Percentiles rank a stretch among this genome's conserved stretches.
Conservation (phyloP, 352 stramenopile genomes). For the Achlya hypogyna region DNA sequence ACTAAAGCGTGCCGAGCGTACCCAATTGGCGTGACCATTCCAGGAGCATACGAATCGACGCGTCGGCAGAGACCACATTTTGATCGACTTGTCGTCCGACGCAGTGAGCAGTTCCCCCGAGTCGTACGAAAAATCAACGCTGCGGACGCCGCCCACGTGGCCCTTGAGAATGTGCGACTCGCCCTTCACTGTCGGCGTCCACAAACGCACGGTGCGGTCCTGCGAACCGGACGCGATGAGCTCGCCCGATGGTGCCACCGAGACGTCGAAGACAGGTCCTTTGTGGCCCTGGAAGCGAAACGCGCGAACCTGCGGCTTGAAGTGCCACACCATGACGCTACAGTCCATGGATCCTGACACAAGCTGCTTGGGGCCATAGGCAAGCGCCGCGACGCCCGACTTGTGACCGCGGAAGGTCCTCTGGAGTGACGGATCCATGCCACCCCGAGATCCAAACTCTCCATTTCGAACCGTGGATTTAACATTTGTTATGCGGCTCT, state of each 20-base stretch:
- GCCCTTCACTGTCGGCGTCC: slow-evolving; percentile 75
- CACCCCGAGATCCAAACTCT: no score
- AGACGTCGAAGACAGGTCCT: slow-evolving; percentile 63
- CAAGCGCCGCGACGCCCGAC: slow-evolving; percentile 59
- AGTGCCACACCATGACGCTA: slow-evolving; percentile 89
- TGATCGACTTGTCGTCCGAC: slow-evolving; percentile 90
- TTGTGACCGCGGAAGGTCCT: slow-evolving; percentile 83
- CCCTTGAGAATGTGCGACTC: slow-evolving; percentile 63
- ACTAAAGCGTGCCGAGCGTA: slow-evolving; percentile 78
- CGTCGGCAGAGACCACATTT: slow-evolving; percentile 78
- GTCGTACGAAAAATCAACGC: slow-evolving; percentile 79
- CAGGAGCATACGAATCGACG: slow-evolving; percentile 82
- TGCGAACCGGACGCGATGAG: slow-evolving; percentile 82
- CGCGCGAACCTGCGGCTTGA: slow-evolving; percentile 65
- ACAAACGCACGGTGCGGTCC: slow-evolving; percentile 87
- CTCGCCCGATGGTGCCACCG: slow-evolving; percentile 72
- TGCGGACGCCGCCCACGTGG: slow-evolving; percentile 56
- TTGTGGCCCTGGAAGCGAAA: slow-evolving; percentile 76
- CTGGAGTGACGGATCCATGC: slow-evolving; percentile 68
- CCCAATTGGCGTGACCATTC: slow-evolving; percentile 89
- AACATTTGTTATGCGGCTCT: no score
- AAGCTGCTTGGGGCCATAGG: slow-evolving; percentile 83
- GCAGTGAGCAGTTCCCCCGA: slow-evolving; percentile 74
- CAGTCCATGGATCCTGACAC: slow-evolving; percentile 67
- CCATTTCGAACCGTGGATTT: no score